phyloP scores from a whole-genome alignment of 176 grass and related monocot genomes.

The Pontederia crassipes region DNA sequence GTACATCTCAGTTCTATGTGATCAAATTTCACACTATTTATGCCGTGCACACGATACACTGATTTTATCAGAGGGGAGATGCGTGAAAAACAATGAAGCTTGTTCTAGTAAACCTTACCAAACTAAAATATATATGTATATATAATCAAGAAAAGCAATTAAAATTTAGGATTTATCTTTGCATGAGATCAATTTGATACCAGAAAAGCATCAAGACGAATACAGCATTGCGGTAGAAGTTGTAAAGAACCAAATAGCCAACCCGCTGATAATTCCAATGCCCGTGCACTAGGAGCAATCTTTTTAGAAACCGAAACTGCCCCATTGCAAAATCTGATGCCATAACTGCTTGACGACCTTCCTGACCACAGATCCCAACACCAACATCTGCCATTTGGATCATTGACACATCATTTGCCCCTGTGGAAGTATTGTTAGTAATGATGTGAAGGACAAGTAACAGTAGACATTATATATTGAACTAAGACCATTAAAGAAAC shows the following conservation, averaged over 20 bases:
- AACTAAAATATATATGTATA: neutral
- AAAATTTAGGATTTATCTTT: too few relatives aligned
- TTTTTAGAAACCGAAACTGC: slow-evolving; percentile 90
- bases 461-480: too few relatives aligned
- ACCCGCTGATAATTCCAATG: slow-evolving; percentile 99
- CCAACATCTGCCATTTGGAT: slow-evolving; percentile 99
- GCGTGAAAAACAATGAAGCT: too few relatives aligned
- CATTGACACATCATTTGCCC: slow-evolving; percentile 99
- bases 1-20: too few relatives aligned
- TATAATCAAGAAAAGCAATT: too few relatives aligned
- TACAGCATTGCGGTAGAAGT: slow-evolving; percentile 97
- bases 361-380: slow-evolving; percentile 95
- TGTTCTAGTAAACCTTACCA: too few relatives aligned
- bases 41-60: too few relatives aligned
- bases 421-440: slow-evolving; percentile 34
- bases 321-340: slow-evolving; percentile 99
- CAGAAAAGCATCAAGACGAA: slow-evolving; percentile 99
- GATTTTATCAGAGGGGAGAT: too few relatives aligned
- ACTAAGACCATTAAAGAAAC: too few relatives aligned
- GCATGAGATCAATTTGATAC: slow-evolving; percentile 20
- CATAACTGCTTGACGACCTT: slow-evolving; percentile 99
- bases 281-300: slow-evolving; percentile 97
- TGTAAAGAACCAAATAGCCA: slow-evolving; percentile 95
- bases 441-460: too few relatives aligned
- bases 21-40: too few relatives aligned